Conservation (phyloP, 495 filamentous ascomycete species). For the Acidiella bohemica region DNA sequence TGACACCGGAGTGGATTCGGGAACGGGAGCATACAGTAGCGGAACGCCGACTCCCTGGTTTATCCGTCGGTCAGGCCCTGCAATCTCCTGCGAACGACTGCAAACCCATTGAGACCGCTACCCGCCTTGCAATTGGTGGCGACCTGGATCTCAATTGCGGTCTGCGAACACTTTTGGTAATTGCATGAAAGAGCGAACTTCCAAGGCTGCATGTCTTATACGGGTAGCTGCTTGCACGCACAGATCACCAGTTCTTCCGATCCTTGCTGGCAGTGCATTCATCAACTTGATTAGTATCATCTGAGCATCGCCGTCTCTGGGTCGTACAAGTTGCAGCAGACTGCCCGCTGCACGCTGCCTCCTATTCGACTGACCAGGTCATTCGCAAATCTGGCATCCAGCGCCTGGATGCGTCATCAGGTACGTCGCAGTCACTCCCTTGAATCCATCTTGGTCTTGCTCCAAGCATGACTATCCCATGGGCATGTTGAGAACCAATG, state of each 20-base stretch:
- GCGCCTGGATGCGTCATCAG: conserved; percentile 17
- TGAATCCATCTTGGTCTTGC: not conserved
- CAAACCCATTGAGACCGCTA: conserved; percentile 3
- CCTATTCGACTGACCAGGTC: conserved; percentile 8
- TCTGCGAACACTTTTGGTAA: not conserved
- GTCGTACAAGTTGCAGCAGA: conserved; percentile 20
- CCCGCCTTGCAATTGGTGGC: too few species aligned
- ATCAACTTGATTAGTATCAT: conserved; percentile 3
- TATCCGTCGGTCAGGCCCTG: conserved; percentile 11
- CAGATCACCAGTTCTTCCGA: conserved; percentile 16
- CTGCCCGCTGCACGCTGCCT: conserved; percentile 8
- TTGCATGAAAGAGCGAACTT: conserved; percentile 10
- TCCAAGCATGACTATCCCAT: too few species aligned
- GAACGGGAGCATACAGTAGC: conserved; percentile 18
- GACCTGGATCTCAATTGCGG: too few species aligned
- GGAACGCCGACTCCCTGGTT: conserved; percentile 11
- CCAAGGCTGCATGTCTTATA: conserved; percentile 17
- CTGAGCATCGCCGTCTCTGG: conserved; percentile 2
- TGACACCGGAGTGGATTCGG: conserved; percentile 6
- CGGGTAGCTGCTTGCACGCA: conserved; percentile 18
- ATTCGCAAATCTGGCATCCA: conserved; percentile 17
- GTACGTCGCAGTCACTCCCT: conserved; percentile 9
- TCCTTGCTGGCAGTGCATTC: conserved; percentile 5
- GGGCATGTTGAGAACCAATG: too few species aligned
- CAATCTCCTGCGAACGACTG: conserved; percentile 22